Percentiles rank a stretch among this genome's conserved stretches.
These are phyloP conservation scores for Monosporozyma siamensis DNA, from an alignment of 805 yeast species.

Conservation along the genomic window DNA sequence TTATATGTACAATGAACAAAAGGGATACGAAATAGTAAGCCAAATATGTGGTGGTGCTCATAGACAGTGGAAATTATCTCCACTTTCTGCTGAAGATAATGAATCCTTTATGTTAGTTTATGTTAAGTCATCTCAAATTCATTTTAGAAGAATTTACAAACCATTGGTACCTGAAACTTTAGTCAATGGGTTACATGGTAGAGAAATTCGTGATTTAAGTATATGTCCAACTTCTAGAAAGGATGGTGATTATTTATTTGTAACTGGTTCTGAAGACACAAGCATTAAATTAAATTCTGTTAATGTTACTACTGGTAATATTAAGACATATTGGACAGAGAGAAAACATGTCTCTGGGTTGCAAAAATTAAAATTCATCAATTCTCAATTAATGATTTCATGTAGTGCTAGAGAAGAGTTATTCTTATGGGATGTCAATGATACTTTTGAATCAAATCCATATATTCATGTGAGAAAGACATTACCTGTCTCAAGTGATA, in stretches of 20 bases:
- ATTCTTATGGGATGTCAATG: conserved; percentile 59
- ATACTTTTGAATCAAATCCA: conserved; percentile 31
- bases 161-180: conserved; percentile 29
- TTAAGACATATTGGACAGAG: conserved; percentile 48
- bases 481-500: conserved; percentile 45
- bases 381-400: conserved; percentile 38
- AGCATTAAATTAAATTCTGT: conserved; percentile 49
- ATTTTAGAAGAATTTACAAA: conserved; percentile 30
- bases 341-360: conserved; percentile 84
- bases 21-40: conserved; percentile 57
- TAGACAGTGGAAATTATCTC: conserved; percentile 61
- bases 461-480: conserved; percentile 41
- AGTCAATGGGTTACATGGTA: conserved; percentile 73
- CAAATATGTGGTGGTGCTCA: conserved; percentile 89
- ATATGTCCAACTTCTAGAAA: conserved; percentile 20
- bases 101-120: conserved; percentile 41
- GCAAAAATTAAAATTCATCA: conserved; percentile 60
- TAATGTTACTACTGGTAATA: conserved; percentile 30
- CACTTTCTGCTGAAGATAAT: conserved; percentile 13
- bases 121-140: conserved; percentile 46
- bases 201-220: conserved; percentile 75
- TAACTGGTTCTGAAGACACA: conserved; percentile 88
- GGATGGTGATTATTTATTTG: conserved; percentile 35
- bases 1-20: conserved; percentile 73
- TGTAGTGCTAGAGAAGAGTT: conserved; percentile 87